Conservation (phyloP, 805 yeast species). For the Cyberlindnera veronae region DNA sequence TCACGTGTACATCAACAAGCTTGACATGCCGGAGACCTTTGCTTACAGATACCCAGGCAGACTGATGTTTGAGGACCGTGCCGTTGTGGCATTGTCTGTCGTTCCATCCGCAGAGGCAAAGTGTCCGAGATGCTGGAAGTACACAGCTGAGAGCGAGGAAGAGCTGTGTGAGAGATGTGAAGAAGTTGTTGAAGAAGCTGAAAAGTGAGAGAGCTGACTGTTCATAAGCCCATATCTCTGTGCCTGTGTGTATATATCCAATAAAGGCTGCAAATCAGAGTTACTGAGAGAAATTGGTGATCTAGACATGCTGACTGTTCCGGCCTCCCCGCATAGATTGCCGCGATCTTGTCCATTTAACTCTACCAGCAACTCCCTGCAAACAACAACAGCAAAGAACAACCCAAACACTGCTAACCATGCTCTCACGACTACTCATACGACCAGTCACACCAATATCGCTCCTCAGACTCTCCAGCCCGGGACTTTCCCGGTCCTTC, state of each 20-base stretch:
- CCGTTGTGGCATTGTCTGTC: constrained; percentile 34
- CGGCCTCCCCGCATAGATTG: too few relatives aligned
- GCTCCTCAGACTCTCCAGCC: neutral
- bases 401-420: neutral
- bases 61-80: constrained; percentile 29
- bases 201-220: neutral
- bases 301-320: too few relatives aligned
- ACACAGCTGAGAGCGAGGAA: constrained; percentile 47
- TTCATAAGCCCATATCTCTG: neutral
- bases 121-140: constrained; percentile 97
- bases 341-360: too few relatives aligned
- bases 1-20: constrained; percentile 38
- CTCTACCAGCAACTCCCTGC: too few relatives aligned
- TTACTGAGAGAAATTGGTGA: too few relatives aligned
- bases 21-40: constrained; percentile 8
- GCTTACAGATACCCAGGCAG: constrained; percentile 30
- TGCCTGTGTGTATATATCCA: neutral
- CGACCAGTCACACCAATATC: neutral
- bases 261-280: neutral
- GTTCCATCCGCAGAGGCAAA: constrained; percentile 48
- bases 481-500: neutral
- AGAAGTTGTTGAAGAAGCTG: constrained; percentile 24
- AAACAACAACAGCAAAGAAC: neutral
- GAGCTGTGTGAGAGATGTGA: constrained; percentile 67
- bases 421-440: too few relatives aligned